Evolutionary conservation across 306 rosid species (phyloP).

Genomic region (Abrus precatorius): DNA sequence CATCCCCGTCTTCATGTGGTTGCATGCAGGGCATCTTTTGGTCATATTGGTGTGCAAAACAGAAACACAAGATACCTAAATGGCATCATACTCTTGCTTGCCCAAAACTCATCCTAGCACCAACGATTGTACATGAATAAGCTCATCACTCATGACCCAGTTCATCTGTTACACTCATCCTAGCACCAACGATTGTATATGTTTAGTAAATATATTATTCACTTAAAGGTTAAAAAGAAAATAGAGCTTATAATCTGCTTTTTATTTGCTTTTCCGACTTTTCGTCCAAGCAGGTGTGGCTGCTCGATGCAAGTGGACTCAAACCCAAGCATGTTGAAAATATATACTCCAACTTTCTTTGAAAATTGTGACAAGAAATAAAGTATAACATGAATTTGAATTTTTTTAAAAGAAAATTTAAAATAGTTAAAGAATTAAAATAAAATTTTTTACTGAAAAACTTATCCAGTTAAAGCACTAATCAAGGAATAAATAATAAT

Average conservation of each 20-base stretch:
- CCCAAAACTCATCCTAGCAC: not conserved
- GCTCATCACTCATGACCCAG: constrained; percentile 31
- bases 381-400: not conserved
- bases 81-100: constrained; percentile 30
- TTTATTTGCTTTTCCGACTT: not conserved
- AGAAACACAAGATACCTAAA: constrained; percentile 21
- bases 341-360: not conserved
- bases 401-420: not conserved
- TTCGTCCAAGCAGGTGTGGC: not conserved
- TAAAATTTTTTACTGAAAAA: too few relatives aligned
- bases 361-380: not conserved
- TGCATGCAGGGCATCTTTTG: not conserved
- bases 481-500: too few relatives aligned
- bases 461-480: too few relatives aligned
- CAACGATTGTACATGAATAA: not conserved
- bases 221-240: too few relatives aligned
- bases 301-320: not conserved
- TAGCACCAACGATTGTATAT: too few relatives aligned
- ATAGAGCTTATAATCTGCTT: not conserved
- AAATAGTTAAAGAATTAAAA: too few relatives aligned
- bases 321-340: not conserved
- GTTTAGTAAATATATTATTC: too few relatives aligned
- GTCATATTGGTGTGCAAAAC: constrained; percentile 18
- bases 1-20: constrained; percentile 9
- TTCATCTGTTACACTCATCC: too few relatives aligned